Evolutionary conservation across 371 early-diverging fungal genomes (phyloP).

Genomic region (Actinomucor elegans): DNA sequence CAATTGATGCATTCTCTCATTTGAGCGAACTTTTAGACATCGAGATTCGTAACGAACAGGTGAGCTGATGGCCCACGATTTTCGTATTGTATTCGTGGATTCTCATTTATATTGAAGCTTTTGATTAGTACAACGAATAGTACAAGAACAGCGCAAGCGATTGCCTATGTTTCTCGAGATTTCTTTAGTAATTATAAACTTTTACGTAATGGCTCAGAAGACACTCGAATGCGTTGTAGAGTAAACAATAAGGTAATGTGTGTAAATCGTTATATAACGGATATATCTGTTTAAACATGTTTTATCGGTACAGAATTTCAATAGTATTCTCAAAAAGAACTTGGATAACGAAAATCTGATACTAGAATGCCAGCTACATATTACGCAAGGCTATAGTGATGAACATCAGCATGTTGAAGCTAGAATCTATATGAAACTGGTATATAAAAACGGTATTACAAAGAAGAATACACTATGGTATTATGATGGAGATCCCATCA

Average conservation of each 20-base stretch:
- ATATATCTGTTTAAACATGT: not conserved
- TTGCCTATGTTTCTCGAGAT: constrained; percentile 9
- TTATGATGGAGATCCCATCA: constrained; percentile 1
- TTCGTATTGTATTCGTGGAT: too few species aligned
- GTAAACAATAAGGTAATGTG: constrained; percentile 4
- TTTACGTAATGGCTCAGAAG: not conserved
- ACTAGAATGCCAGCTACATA: not conserved
- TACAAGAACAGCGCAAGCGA: constrained; percentile 15
- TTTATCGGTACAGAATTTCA: not conserved
- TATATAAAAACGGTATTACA: constrained; percentile 8
- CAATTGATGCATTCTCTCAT: not conserved
- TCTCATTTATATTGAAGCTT: not conserved
- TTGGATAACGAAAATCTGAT: not conserved
- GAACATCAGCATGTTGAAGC: not conserved
- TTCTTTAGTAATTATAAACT: constrained; percentile 17
- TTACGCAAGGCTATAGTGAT: not conserved
- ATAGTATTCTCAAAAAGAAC: constrained; percentile 18
- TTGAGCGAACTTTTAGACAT: constrained; percentile 7
- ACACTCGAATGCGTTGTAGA: not conserved
- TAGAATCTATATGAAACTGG: not conserved
- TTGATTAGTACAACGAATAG: constrained; percentile 12
- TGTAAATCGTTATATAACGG: not conserved
- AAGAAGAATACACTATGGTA: constrained; percentile 18
- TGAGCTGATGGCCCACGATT: not conserved
- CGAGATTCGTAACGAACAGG: constrained; percentile 10